These are phyloP conservation scores for Beverwykella pulmonaria DNA, from an alignment of 495 filamentous ascomycete species.

Conservation along the genomic window DNA sequence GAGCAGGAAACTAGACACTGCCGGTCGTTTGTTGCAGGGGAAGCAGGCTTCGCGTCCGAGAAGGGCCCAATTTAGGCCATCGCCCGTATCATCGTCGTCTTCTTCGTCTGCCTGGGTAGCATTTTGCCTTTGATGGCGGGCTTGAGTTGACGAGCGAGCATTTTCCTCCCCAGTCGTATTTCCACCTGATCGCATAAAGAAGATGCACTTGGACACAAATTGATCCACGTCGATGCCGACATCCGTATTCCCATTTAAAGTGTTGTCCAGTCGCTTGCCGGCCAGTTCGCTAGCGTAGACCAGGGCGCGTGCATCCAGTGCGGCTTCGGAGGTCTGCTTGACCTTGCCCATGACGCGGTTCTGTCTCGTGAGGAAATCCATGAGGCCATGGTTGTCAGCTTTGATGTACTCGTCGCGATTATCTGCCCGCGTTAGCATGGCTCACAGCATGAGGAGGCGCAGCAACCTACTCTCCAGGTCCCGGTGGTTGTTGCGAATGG, in stretches of 20 bases:
- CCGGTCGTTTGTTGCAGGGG: constrained; percentile 70
- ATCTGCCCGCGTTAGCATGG: constrained; percentile 22
- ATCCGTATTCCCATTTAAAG: constrained; percentile 67
- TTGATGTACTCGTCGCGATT: constrained; percentile 41
- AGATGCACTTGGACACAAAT: constrained; percentile 88
- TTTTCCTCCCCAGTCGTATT: constrained; percentile 17
- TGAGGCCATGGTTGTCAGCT: constrained; percentile 46
- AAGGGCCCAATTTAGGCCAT: constrained; percentile 85
- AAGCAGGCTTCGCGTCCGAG: constrained; percentile 76
- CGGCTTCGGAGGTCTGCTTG: constrained; percentile 91
- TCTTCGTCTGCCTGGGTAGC: constrained; percentile 52
- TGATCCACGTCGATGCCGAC: constrained; percentile 87
- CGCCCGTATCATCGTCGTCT: constrained; percentile 58
- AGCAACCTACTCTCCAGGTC: constrained; percentile 63
- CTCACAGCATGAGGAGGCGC: neutral
- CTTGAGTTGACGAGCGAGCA: constrained; percentile 46
- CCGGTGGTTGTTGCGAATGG: constrained; percentile 65
- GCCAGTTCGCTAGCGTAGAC: constrained; percentile 77
- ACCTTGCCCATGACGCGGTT: constrained; percentile 69
- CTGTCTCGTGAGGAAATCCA: constrained; percentile 62
- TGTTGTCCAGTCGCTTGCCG: constrained; percentile 68
- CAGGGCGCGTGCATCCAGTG: constrained; percentile 81
- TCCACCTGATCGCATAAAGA: constrained; percentile 73
- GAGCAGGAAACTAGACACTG: constrained; percentile 80
- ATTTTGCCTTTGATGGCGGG: constrained; percentile 42